phyloP scores from a whole-genome alignment of 805 yeast species.

The Wickerhamomyces chaumierensis region DNA sequence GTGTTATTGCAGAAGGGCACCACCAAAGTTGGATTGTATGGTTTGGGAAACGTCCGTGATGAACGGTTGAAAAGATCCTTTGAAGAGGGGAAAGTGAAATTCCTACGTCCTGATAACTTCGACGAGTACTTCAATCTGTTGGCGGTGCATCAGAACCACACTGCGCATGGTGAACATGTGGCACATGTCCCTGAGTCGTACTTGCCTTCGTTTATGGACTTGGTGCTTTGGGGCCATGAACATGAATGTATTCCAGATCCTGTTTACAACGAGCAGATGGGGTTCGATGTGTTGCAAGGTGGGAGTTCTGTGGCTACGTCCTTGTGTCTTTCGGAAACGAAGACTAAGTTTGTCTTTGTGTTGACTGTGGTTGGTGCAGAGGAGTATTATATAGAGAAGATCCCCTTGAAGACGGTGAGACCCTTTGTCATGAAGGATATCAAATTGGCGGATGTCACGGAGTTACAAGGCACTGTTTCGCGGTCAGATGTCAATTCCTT shows the following conservation, averaged over 20 bases:
- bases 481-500: conserved; percentile 49
- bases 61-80: conserved; percentile 78
- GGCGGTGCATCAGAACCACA: conserved; percentile 86
- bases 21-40: conserved; percentile 79
- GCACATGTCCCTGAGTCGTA: conserved; percentile 78
- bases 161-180: conserved; percentile 61
- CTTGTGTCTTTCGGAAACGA: conserved; percentile 72
- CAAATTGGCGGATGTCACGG: conserved; percentile 36
- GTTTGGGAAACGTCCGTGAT: conserved; percentile 80
- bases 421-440: conserved; percentile 74
- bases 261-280: conserved; percentile 36
- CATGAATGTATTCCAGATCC: conserved; percentile 84
- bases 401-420: conserved; percentile 60
- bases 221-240: conserved; percentile 96
- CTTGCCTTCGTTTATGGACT: conserved; percentile 70
- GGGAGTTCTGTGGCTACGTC: conserved; percentile 94
- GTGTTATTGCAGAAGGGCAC: conserved; percentile 71
- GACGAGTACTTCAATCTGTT: conserved; percentile 76
- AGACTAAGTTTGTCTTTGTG: conserved; percentile 63
- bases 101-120: conserved; percentile 54
- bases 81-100: conserved; percentile 68
- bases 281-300: conserved; percentile 76
- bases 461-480: conserved; percentile 48
- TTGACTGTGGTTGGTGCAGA: conserved; percentile 47
- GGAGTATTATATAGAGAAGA: conserved; percentile 44